These are phyloP conservation scores for Tremellales sp. DNA, from an alignment of 1,284 basidiomycete species.

Conservation along the genomic window DNA sequence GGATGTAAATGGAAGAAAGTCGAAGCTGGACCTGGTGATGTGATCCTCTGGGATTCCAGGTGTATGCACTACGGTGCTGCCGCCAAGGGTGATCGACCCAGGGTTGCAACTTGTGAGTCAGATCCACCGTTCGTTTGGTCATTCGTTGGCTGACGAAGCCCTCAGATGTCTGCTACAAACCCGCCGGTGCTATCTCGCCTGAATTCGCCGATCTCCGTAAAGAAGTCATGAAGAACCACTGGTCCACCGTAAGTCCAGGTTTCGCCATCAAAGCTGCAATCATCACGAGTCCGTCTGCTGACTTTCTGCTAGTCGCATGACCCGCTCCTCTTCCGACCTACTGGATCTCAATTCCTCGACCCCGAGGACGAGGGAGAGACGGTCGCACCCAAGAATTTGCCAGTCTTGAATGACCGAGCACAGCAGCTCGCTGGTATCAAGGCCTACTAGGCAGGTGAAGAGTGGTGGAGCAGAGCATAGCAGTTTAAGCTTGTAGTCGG, in stretches of 20 bases:
- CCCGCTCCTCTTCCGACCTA: conserved; percentile 32
- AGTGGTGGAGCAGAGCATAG: not conserved
- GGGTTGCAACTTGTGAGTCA: conserved; percentile 36
- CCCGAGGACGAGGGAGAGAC: conserved; percentile 23
- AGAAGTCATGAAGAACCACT: conserved; percentile 18
- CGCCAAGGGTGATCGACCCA: conserved; percentile 27
- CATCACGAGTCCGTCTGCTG: not conserved
- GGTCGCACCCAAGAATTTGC: conserved; percentile 8
- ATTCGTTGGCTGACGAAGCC: not conserved
- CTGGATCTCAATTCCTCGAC: conserved; percentile 18
- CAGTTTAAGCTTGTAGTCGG: not conserved
- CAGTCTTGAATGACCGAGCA: conserved; percentile 9
- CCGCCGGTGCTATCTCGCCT: conserved; percentile 23
- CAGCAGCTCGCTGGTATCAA: conserved; percentile 11
- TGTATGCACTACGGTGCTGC: conserved; percentile 34
- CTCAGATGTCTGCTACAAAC: conserved; percentile 43
- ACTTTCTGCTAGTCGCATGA: conserved; percentile 28
- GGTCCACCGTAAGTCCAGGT: conserved; percentile 24
- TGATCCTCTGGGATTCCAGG: conserved; percentile 37
- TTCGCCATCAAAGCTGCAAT: not conserved
- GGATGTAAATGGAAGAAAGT: conserved; percentile 41
- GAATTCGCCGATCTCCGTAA: conserved; percentile 22
- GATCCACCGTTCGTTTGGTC: not conserved
- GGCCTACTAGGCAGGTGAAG: conserved; percentile 4
- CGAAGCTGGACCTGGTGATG: conserved; percentile 31